Percentiles rank a stretch among this genome's conserved stretches.
Evolutionary conservation across 768 basidiomycete species (phyloP).

Genomic region (Pleurotus tuber-regium): DNA sequence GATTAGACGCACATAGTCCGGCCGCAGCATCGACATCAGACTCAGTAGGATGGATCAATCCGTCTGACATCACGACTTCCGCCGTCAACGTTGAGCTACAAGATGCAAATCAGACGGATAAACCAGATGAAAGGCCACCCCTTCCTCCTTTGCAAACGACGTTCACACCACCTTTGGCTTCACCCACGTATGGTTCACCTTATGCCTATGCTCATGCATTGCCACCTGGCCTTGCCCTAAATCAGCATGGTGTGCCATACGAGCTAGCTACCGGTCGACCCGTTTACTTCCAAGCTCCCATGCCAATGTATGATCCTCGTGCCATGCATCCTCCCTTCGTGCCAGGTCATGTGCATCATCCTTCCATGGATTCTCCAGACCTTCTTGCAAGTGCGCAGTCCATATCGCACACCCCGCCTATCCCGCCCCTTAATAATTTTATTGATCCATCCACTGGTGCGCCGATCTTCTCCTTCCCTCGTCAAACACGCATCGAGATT

Average conservation of each 20-base stretch:
- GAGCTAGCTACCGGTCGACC: conserved; percentile 81
- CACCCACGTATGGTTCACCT: conserved; percentile 67
- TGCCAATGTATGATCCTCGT: conserved; percentile 66
- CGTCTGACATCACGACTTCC: not conserved
- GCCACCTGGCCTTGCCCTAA: conserved; percentile 73
- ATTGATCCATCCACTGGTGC: conserved; percentile 64
- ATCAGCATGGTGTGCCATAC: conserved; percentile 76
- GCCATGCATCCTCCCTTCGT: conserved; percentile 57
- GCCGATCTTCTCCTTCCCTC: conserved; percentile 73
- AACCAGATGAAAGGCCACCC: conserved; percentile 30
- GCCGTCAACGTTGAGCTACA: not conserved
- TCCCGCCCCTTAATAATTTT: conserved; percentile 58
- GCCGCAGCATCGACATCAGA: not conserved
- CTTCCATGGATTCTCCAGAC: conserved; percentile 59
- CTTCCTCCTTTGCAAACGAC: conserved; percentile 40
- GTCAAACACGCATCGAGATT: conserved; percentile 73
- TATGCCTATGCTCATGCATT: conserved; percentile 60
- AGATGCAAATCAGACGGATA: not conserved
- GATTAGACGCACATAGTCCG: not conserved
- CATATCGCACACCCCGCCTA: conserved; percentile 46
- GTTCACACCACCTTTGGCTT: conserved; percentile 43
- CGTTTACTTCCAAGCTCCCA: conserved; percentile 64
- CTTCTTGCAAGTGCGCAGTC: conserved; percentile 42
- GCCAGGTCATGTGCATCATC: conserved; percentile 62
- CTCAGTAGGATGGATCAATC: not conserved